Evolutionary conservation across 2,329 filamentous ascomycete species (phyloP), one percentile per base, ranked within the genome.

Genomic region (Bipolaris sorokiniana): DNA sequence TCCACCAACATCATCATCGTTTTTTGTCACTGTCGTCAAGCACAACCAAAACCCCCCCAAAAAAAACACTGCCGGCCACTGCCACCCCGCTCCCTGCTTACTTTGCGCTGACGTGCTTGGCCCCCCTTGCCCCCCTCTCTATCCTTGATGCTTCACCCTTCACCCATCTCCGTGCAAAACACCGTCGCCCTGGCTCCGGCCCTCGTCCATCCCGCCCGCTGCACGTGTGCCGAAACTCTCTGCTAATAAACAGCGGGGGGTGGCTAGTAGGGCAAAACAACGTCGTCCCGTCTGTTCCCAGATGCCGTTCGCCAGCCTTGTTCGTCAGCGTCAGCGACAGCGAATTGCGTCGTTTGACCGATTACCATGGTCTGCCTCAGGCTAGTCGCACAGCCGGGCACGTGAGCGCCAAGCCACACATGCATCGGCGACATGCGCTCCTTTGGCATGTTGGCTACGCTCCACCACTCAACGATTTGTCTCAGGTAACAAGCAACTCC

Each of bases 361-460:
- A 53, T 59, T 58, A 40, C 59, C 57, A 57, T 59, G 53, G 56
- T 45, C 58, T 55, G 28, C 54, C 58, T 61, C 49, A 42, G 51
- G 54, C 65, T 58, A 48, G 51, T 62, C 51, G 44, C 51, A 52
- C 16, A 4, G 18, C 23, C 15, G 48, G 50, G 66, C 59, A 68
- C 67, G 69, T 71, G 70, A 69, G 64, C 54, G 69, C 64, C 62
- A 64, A 62, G 67, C 62, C 58, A 66, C 59, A 69, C 67, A 64
- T 63, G 69, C 70, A 70, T 73, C 71, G 70, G 70, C 57, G 65
- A 66, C 61, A 65, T 59, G 58, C 59, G 63, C 68, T 53, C 59
- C 64, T 72, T 69, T 57, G 66, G 69, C 63, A 56, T 54, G 61
- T 51, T 56, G 62, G 59, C 38, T 40, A 13, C 51, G 56, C 61